Base-by-base conservation (phyloP, 108 stramenopile genomes). In the Mayamaea pseudoterrestris region DNA sequence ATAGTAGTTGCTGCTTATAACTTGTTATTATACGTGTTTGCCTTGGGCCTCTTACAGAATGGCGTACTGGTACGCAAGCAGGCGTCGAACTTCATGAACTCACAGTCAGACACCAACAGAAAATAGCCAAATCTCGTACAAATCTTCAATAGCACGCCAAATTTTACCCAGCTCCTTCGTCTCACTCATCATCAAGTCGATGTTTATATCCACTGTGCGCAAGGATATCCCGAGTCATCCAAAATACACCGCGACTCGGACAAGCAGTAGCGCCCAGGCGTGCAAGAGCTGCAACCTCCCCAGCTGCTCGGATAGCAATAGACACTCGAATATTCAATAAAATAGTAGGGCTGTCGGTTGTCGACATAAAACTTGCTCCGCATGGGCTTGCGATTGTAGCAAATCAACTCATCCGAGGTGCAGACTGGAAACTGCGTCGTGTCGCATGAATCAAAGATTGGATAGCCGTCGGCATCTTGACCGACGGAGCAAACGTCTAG, bases 331-430 rank as follows among this genome's bases (percentile, higher is more conserved):
- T 58, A 55, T 29, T 65, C 56, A 37, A 65, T 65, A 30, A 30
- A 65, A 55, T 30, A 78, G 9, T 52, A 41, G 3, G 71, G 72
- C 30, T 77, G 68, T 18, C 65, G 61, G 14, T 44, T 66, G 23
- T 65, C 69, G 12, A 26, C 24, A 20, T 55, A 57, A 44, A 72
- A 78, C 16, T 48, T 48, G 50, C 73, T 66, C 23, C 69, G 55
- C 46, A 55, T 47, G 28, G 72, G 69, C 49, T 56, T 68, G 8
- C 76, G 71, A 41, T 78, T 69, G 62, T 68, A 78, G 28, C 76
- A 78, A 30, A 67, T 57, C 9, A 51, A 28, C 30, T 63, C 28
- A 0, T 47, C 41, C 34, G 54, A 35, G 13, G 29, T 43, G 47
- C 76, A 78, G 0, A 0, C 20, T 5, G 69, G 76, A 41, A 78